Evolutionary conservation across 2,329 filamentous ascomycete genomes (phyloP).

Genomic region (Teratosphaeria nubilosa): DNA sequence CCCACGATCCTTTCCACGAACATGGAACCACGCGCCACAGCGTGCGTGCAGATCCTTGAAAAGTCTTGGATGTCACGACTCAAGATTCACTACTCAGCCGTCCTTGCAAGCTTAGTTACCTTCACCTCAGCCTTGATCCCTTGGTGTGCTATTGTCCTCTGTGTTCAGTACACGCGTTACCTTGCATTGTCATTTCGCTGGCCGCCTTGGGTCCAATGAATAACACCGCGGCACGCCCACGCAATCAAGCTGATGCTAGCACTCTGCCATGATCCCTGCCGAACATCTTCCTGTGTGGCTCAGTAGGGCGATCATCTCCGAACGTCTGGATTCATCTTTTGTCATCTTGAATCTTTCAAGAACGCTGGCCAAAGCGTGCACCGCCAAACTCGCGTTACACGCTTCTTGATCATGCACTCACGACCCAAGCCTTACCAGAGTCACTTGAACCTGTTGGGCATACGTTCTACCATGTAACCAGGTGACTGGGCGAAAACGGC

Average conservation of each 20-base stretch:
- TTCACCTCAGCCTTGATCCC: neutral
- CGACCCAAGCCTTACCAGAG: no score
- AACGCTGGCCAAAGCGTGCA: neutral
- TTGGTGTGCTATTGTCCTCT: neutral
- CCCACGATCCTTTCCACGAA: neutral
- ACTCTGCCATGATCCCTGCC: neutral
- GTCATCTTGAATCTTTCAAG: neutral
- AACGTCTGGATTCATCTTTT: neutral
- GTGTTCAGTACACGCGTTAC: neutral
- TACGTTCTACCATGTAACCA: no score
- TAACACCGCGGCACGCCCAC: neutral
- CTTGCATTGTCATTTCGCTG: neutral
- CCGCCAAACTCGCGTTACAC: no score
- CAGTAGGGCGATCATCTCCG: neutral
- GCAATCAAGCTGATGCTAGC: neutral
- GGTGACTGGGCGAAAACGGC: no score
- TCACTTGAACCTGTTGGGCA: no score
- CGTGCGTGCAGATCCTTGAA: neutral
- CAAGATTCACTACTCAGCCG: no score
- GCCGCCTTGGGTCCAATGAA: neutral
- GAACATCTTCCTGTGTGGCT: neutral
- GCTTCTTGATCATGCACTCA: no score
- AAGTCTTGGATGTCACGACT: neutral
- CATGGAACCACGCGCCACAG: neutral
- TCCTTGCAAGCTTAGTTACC: neutral